Conservation (phyloP, 2,329 filamentous ascomycete genomes). For the Fusarium papillatum region DNA sequence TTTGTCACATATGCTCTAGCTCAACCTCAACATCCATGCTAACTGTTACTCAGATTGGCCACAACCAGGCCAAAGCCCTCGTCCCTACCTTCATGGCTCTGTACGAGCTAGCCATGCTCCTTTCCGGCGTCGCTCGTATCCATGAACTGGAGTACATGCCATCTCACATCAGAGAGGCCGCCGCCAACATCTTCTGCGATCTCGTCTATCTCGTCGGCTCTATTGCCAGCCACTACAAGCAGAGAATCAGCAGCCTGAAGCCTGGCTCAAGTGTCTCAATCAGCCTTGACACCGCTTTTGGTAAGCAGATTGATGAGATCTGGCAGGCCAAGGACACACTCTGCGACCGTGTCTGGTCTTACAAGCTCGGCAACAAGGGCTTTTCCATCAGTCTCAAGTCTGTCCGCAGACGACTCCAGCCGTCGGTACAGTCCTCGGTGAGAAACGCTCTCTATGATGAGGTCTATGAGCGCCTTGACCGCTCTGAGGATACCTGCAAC, state of each 20-base stretch:
- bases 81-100: conserved; percentile 55
- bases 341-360: conserved; percentile 51
- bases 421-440: conserved; percentile 44
- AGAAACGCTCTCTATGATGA: conserved; percentile 48
- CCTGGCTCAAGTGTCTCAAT: conserved; percentile 42
- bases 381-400: conserved; percentile 43
- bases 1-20: conserved; percentile 23
- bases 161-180: conserved; percentile 46
- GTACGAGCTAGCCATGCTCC: conserved; percentile 54
- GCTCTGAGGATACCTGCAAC: conserved; percentile 55
- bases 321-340: conserved; percentile 50
- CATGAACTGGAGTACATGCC: conserved; percentile 50
- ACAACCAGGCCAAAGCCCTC: conserved; percentile 52
- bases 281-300: conserved; percentile 54
- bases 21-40: background rate
- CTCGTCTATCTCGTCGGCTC: conserved; percentile 51
- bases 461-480: conserved; percentile 52
- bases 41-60: conserved; percentile 51
- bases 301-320: conserved; percentile 49
- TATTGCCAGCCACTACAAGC: conserved; percentile 51
- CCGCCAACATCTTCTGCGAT: conserved; percentile 51
- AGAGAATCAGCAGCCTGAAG: conserved; percentile 49
- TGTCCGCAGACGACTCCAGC: conserved; percentile 49
- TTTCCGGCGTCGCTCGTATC: conserved; percentile 53
- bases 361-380: conserved; percentile 46